Evolutionary conservation across 2,329 filamentous ascomycete species (phyloP).

Genomic region (Aspergillus sp.): DNA sequence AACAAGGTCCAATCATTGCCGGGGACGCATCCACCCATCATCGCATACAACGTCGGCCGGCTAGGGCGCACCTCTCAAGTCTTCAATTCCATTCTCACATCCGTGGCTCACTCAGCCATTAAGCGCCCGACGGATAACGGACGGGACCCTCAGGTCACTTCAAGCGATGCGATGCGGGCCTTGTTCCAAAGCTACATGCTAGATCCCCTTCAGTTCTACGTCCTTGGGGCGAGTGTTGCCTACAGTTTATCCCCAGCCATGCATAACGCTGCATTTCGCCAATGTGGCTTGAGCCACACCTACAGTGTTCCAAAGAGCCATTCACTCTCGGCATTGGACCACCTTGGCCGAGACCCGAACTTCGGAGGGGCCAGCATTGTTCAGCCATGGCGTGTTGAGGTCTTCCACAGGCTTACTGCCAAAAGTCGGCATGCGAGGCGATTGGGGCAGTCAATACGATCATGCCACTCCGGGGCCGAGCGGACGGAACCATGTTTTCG

Average conservation of each 20-base stretch:
- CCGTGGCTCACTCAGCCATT: conserved; percentile 33
- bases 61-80: conserved; percentile 37
- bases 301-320: conserved; percentile 31
- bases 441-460: conserved; percentile 39
- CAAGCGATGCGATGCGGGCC: conserved; percentile 28
- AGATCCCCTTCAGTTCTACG: conserved; percentile 34
- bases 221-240: conserved; percentile 33
- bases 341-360: conserved; percentile 27
- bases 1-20: conserved; percentile 25
- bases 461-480: conserved; percentile 31
- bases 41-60: conserved; percentile 32
- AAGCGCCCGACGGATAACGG: conserved; percentile 13
- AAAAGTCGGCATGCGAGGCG: conserved; percentile 35
- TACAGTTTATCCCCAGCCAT: conserved; percentile 36
- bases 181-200: conserved; percentile 34
- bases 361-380: conserved; percentile 36
- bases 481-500: conserved; percentile 27
- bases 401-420: conserved; percentile 28
- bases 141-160: conserved; percentile 27
- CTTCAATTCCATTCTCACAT: conserved; percentile 33
- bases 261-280: conserved; percentile 34
- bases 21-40: conserved; percentile 24
- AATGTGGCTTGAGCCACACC: conserved; percentile 31
- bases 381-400: conserved; percentile 35
- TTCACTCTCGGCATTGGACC: conserved; percentile 29